Percentiles rank a stretch among this genome's conserved stretches.
Evolutionary conservation across 2,329 filamentous ascomycete genomes (phyloP).

Genomic region (Pyrenochaeta sp.): DNA sequence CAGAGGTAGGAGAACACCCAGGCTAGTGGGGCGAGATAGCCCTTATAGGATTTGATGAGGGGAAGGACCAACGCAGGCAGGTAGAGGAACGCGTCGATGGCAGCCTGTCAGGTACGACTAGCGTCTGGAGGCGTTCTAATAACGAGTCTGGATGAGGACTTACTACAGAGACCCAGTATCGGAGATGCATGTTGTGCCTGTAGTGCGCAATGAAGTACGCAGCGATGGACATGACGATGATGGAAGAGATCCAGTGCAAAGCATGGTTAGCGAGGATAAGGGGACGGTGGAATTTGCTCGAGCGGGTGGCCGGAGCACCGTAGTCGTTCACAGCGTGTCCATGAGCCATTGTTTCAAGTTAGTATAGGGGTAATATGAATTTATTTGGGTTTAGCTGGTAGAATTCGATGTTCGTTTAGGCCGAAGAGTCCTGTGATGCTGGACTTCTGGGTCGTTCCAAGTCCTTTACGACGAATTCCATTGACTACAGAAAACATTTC

Average conservation of each 20-base stretch:
- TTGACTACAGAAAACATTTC: neutral
- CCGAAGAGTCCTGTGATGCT: neutral
- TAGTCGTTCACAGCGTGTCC: slow-evolving; percentile 15
- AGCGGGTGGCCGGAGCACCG: slow-evolving; percentile 14
- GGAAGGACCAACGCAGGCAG: slow-evolving; percentile 18
- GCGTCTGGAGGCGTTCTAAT: no score
- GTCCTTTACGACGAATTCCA: neutral
- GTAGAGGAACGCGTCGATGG: slow-evolving; percentile 21
- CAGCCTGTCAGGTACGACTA: slow-evolving; percentile 9
- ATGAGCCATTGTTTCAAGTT: slow-evolving; percentile 3
- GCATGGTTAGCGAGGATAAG: slow-evolving; percentile 21
- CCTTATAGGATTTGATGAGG: slow-evolving; percentile 20
- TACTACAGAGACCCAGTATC: slow-evolving; percentile 27
- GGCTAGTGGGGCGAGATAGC: slow-evolving; percentile 25
- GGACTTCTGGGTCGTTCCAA: neutral
- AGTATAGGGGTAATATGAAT: neutral
- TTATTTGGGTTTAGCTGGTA: neutral
- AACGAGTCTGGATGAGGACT: neutral
- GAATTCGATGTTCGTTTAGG: neutral
- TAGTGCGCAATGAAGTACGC: slow-evolving; percentile 25
- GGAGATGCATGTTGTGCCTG: slow-evolving; percentile 21
- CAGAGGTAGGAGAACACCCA: slow-evolving; percentile 33
- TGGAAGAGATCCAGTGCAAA: slow-evolving; percentile 12
- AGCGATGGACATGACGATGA: slow-evolving; percentile 21
- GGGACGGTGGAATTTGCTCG: slow-evolving; percentile 16